Conservation (phyloP, 2,329 filamentous ascomycete genomes). For the Huntiella decipiens region DNA sequence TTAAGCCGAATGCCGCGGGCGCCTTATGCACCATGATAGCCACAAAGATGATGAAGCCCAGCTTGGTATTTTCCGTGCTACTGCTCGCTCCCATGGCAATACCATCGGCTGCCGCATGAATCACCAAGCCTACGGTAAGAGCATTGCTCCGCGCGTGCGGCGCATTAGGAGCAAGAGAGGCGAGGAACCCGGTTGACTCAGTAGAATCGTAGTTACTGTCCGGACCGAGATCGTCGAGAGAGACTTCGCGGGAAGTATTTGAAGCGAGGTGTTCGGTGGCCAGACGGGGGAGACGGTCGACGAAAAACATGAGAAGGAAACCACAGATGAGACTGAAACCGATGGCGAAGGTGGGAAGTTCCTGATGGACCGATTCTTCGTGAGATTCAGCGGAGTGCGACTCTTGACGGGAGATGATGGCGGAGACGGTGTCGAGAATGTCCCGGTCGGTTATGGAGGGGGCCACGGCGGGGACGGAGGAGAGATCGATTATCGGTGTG, state of each 20-base stretch:
- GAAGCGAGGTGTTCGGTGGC: constrained; percentile 42
- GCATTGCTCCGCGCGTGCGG: constrained; percentile 46
- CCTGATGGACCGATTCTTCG: constrained; percentile 16
- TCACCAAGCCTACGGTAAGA: constrained; percentile 88
- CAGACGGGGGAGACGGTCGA: constrained; percentile 68
- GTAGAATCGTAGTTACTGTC: constrained; percentile 26
- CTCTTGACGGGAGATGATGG: background rate
- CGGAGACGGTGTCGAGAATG: background rate
- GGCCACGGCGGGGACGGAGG: background rate
- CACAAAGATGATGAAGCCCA: constrained; percentile 83
- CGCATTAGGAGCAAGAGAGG: constrained; percentile 36
- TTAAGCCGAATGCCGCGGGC: constrained; percentile 85
- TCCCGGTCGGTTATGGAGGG: too few relatives aligned
- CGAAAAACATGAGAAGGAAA: constrained; percentile 91
- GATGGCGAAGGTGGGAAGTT: constrained; percentile 54
- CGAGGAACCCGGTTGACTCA: constrained; percentile 39
- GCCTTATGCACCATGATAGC: constrained; percentile 98
- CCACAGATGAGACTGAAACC: constrained; percentile 73
- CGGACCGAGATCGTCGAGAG: constrained; percentile 57
- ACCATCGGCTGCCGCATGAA: constrained; percentile 85
- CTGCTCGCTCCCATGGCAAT: constrained; percentile 89
- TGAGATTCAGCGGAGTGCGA: background rate
- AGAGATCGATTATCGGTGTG: background rate
- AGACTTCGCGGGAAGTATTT: constrained; percentile 65
- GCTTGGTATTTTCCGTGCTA: constrained; percentile 48